Evolutionary conservation across 2,329 filamentous ascomycete genomes (phyloP).

Genomic region (Ascochyta pisi): DNA sequence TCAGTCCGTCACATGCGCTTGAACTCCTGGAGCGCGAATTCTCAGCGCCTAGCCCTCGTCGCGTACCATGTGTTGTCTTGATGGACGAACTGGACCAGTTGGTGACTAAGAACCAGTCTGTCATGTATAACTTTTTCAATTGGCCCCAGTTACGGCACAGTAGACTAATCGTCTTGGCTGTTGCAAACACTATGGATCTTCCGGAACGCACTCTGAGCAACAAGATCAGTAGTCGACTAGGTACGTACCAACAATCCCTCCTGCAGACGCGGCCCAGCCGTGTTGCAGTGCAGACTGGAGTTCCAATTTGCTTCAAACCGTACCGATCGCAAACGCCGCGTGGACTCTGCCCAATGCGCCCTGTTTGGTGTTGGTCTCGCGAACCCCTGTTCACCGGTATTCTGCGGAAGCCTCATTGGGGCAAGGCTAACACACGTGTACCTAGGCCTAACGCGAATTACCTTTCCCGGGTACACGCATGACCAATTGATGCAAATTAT

Average conservation of each 20-base stretch:
- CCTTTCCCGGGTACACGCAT: slow-evolving; percentile 96
- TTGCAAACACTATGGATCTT: slow-evolving; percentile 98
- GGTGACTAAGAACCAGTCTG: slow-evolving; percentile 97
- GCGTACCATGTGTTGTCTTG: slow-evolving; percentile 92
- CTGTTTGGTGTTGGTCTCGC: slow-evolving; percentile 27
- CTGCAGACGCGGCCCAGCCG: slow-evolving; percentile 8
- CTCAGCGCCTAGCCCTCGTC: slow-evolving; percentile 84
- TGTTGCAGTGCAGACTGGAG: slow-evolving; percentile 12
- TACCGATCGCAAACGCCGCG: slow-evolving; percentile 26
- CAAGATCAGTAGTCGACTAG: slow-evolving; percentile 87
- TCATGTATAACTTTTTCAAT: slow-evolving; percentile 99
- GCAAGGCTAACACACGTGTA: slow-evolving; percentile 40
- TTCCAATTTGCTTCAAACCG: slow-evolving; percentile 20
- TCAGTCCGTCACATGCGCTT: slow-evolving; percentile 88
- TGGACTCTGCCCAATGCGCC: slow-evolving; percentile 22
- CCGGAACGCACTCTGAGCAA: slow-evolving; percentile 96
- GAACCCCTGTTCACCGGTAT: slow-evolving; percentile 23
- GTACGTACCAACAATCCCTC: slow-evolving; percentile 35
- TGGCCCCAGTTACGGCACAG: slow-evolving; percentile 94
- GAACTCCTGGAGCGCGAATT: slow-evolving; percentile 93
- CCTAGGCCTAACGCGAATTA: slow-evolving; percentile 83
- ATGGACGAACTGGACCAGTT: slow-evolving; percentile 99
- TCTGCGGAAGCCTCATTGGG: slow-evolving; percentile 20
- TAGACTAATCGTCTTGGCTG: slow-evolving; percentile 91
- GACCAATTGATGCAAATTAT: slow-evolving; percentile 98